Percentiles rank a stretch among this genome's conserved stretches.
Evolutionary conservation across 2,329 filamentous ascomycete species (phyloP).

Genomic region (Trichophyton equinum): DNA sequence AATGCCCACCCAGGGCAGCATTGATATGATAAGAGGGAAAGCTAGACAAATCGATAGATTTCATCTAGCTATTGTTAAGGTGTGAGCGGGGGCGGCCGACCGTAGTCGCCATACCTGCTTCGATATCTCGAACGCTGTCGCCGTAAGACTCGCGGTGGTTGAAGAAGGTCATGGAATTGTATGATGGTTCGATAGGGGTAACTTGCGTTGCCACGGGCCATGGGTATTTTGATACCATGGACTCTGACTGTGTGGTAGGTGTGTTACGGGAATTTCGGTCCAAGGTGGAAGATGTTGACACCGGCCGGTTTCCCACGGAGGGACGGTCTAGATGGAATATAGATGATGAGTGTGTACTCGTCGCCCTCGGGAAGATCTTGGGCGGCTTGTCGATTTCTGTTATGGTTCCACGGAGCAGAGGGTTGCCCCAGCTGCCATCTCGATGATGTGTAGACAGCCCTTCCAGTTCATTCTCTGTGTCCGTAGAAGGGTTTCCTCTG

Average conservation of each 20-base stretch:
- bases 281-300: not conserved
- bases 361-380: constrained; percentile 1
- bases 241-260: not conserved
- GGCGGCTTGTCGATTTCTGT: constrained; percentile 1
- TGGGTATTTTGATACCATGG: constrained; percentile 10
- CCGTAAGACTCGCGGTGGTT: constrained; percentile 4
- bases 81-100: constrained; percentile 7
- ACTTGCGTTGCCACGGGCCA: constrained; percentile 11
- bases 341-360: constrained; percentile 5
- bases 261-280: not conserved
- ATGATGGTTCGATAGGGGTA: constrained; percentile 7
- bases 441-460: not conserved
- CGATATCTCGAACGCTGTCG: constrained; percentile 2
- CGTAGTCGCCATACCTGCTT: constrained; percentile 7
- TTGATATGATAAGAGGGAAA: not conserved
- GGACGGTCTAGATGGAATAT: constrained; percentile 3
- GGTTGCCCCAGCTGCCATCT: not conserved
- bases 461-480: not conserved
- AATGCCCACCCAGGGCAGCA: not conserved
- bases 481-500: not conserved
- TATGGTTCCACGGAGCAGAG: not conserved
- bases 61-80: not conserved
- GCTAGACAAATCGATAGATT: not conserved
- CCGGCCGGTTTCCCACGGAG: not conserved
- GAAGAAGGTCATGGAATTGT: constrained; percentile 4